Evolutionary conservation across 2,329 filamentous ascomycete species (phyloP).

Genomic region (Penicillium concentricum): DNA sequence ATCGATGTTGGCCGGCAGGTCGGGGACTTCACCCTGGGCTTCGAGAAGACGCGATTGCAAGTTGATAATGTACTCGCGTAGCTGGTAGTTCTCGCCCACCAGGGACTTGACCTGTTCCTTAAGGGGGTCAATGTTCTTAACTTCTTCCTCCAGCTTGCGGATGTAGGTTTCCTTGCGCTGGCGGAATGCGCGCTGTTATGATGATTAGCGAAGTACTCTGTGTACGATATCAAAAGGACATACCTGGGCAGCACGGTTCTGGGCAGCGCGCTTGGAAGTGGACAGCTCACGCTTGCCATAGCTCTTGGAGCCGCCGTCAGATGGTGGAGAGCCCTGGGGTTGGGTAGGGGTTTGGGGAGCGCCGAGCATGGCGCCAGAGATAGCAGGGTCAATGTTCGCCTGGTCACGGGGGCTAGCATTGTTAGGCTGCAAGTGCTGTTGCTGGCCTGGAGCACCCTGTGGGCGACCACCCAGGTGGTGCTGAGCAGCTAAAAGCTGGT

Average conservation of each 20-base stretch:
- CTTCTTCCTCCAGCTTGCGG: slow-evolving; percentile 93
- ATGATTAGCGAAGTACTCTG: slow-evolving; percentile 10
- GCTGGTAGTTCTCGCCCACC: slow-evolving; percentile 82
- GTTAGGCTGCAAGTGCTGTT: slow-evolving; percentile 39
- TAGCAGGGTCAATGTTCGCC: slow-evolving; percentile 59
- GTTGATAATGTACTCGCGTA: slow-evolving; percentile 89
- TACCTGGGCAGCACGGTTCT: slow-evolving; percentile 96
- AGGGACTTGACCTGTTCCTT: slow-evolving; percentile 76
- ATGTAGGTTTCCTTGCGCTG: slow-evolving; percentile 98
- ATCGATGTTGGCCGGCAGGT: slow-evolving; percentile 76
- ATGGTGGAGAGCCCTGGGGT: slow-evolving; percentile 25
- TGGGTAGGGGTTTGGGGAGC: slow-evolving; percentile 35
- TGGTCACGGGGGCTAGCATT: slow-evolving; percentile 48
- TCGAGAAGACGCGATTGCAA: slow-evolving; percentile 85
- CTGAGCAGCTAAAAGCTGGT: slow-evolving; percentile 58
- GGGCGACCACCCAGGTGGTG: slow-evolving; percentile 41
- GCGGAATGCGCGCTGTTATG: slow-evolving; percentile 79
- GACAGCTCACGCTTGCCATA: slow-evolving; percentile 80
- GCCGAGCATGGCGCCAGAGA: slow-evolving; percentile 54
- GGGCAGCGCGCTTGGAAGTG: slow-evolving; percentile 91
- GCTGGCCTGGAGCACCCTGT: slow-evolving; percentile 45
- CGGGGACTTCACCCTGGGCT: slow-evolving; percentile 77
- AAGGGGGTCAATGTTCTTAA: slow-evolving; percentile 74
- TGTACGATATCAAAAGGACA: slow-evolving; percentile 28
- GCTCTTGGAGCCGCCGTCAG: slow-evolving; percentile 65